Conservation (phyloP, 345 rosid genomes). For the Boechera retrofracta region DNA sequence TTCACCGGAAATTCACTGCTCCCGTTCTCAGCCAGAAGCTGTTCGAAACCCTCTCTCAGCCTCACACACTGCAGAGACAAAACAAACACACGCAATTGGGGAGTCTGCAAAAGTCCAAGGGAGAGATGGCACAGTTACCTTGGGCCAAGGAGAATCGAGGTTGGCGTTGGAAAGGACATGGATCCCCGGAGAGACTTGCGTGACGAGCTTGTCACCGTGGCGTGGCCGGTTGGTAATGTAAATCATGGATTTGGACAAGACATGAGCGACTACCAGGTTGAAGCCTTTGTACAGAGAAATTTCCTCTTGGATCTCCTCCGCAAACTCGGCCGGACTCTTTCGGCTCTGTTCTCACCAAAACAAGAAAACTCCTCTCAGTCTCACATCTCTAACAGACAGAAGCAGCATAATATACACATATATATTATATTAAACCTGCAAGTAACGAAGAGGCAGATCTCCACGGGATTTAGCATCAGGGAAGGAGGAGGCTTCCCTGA, state of each 20-base stretch:
- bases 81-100: conserved; percentile 1
- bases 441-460: conserved; percentile 70
- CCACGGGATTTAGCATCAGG: conserved; percentile 65
- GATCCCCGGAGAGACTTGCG: conserved; percentile 72
- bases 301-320: conserved; percentile 57
- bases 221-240: conserved; percentile 73
- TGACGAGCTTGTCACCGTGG: conserved; percentile 40
- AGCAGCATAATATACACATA: no score
- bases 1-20: conserved; percentile 54
- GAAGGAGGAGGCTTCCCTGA: conserved; percentile 51
- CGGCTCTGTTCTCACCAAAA: conserved; percentile 54
- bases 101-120: background rate
- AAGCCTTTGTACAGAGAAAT: conserved; percentile 65
- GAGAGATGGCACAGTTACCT: conserved; percentile 49
- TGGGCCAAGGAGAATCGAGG: conserved; percentile 87
- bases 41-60: conserved; percentile 54
- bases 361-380: background rate
- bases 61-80: conserved; percentile 56
- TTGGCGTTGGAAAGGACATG: conserved; percentile 76
- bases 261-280: conserved; percentile 66
- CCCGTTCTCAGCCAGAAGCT: conserved; percentile 44
- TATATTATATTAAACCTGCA: conserved; percentile 47
- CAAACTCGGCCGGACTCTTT: conserved; percentile 65
- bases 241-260: conserved; percentile 61
- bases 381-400: background rate